phyloP scores from a whole-genome alignment of 2,329 filamentous ascomycete species.

The Hortaea werneckii region DNA sequence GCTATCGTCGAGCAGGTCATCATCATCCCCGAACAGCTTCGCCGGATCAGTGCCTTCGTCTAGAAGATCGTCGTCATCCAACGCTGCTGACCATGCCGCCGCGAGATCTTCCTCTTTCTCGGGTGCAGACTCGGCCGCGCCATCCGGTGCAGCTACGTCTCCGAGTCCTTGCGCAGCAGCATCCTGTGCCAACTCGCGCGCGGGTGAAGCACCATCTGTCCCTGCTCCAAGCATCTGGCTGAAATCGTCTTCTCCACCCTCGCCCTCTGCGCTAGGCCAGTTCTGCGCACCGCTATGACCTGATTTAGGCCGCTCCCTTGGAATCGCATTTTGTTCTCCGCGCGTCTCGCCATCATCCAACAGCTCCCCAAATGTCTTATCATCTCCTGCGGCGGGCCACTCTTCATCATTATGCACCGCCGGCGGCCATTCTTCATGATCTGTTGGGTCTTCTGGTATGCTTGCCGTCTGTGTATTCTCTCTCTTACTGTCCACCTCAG shows the following conservation, averaged over 20 bases:
- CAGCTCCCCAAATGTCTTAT: constrained; percentile 23
- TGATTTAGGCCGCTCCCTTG: not conserved
- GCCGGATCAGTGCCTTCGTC: constrained; percentile 41
- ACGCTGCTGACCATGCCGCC: constrained; percentile 73
- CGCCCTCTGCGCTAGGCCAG: constrained; percentile 22
- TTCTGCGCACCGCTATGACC: not conserved
- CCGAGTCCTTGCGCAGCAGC: constrained; percentile 1
- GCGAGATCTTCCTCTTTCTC: constrained; percentile 53
- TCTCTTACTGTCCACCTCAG: constrained; percentile 2
- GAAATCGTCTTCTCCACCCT: constrained; percentile 24
- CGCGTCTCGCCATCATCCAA: constrained; percentile 6
- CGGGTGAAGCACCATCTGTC: not conserved
- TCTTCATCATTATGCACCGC: not conserved
- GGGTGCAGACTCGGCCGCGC: constrained; percentile 1
- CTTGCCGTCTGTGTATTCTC: not conserved
- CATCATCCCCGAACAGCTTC: constrained; percentile 69
- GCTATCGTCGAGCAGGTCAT: constrained; percentile 69
- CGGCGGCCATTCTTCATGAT: not conserved
- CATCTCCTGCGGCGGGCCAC: constrained; percentile 21
- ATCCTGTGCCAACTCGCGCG: constrained; percentile 1
- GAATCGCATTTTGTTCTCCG: not conserved
- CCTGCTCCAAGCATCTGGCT: constrained; percentile 18
- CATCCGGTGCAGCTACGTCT: constrained; percentile 2
- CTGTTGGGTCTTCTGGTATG: not conserved
- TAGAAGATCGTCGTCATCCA: constrained; percentile 53